These are phyloP conservation scores for Leccinum rimulosum DNA, from an alignment of 768 basidiomycete species.

Conservation along the genomic window DNA sequence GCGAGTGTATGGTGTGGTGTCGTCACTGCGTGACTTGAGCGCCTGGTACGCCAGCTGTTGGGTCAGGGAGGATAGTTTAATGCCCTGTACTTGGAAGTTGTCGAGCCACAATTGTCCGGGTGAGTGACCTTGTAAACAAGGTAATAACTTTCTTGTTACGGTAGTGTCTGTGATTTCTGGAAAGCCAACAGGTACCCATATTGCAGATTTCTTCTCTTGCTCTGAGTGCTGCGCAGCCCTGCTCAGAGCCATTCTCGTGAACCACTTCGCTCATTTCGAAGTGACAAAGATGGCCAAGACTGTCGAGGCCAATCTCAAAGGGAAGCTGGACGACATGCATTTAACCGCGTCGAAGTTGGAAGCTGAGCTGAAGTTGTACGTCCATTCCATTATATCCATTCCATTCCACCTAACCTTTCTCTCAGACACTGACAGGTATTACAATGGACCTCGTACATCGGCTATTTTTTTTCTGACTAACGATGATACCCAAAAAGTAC, in stretches of 20 bases:
- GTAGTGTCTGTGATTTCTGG: no score
- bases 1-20: no score
- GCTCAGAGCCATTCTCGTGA: slow-evolving; percentile 79
- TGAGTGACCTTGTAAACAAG: no score
- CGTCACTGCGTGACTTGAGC: no score
- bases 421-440: slow-evolving; percentile 67
- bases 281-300: slow-evolving; percentile 64
- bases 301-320: slow-evolving; percentile 59
- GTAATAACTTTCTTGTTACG: no score
- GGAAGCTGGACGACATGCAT: slow-evolving; percentile 66
- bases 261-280: slow-evolving; percentile 79
- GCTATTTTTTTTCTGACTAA: slow-evolving; percentile 10
- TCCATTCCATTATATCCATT: slow-evolving; percentile 17
- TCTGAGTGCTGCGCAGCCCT: slow-evolving; percentile 76
- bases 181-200: no score
- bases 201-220: slow-evolving; percentile 62
- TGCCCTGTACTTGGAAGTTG: no score
- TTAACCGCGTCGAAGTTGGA: slow-evolving; percentile 57
- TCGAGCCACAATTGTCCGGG: no score
- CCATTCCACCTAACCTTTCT: slow-evolving; percentile 18
- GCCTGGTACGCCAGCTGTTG: no score
- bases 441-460: slow-evolving; percentile 30
- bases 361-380: slow-evolving; percentile 70
- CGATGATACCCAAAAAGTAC: slow-evolving; percentile 53
- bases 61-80: no score